phyloP scores from a whole-genome alignment of 2,329 filamentous ascomycete species.

The Fusarium buxicola region DNA sequence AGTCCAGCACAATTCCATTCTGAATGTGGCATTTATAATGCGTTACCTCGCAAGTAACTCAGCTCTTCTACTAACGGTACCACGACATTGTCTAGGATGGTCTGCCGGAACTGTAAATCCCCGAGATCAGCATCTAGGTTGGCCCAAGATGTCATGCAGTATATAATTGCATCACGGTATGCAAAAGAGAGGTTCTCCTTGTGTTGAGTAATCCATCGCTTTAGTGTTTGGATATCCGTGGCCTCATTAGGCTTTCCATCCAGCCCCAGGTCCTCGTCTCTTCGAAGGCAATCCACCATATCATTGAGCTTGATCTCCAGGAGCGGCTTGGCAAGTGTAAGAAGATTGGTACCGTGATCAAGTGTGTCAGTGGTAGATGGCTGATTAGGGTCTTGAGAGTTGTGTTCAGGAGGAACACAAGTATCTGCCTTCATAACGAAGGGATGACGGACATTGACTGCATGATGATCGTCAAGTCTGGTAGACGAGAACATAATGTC shows the following conservation, averaged over 20 bases:
- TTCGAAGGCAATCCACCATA: background rate
- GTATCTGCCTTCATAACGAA: background rate
- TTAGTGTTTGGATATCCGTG: background rate
- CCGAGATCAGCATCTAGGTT: background rate
- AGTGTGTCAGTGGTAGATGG: background rate
- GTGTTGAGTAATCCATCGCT: background rate
- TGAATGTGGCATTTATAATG: too few species aligned
- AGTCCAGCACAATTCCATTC: too few species aligned
- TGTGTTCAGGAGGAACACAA: too few species aligned
- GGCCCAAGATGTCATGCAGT: background rate
- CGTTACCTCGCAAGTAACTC: background rate
- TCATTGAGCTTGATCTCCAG: background rate
- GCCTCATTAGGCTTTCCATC: background rate
- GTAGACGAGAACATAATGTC: background rate
- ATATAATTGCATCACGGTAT: background rate
- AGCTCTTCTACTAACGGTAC: background rate
- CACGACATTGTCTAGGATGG: background rate
- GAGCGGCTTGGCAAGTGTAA: background rate
- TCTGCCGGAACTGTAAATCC: background rate
- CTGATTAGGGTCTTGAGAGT: background rate
- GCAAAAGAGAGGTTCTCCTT: background rate
- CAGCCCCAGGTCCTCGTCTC: background rate
- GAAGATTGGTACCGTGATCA: background rate
- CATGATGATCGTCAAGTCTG: background rate
- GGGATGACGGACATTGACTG: background rate